Base-by-base conservation (phyloP, 2,329 filamentous ascomycete species). In the Ophiocordyceps camponoti-saundersi region DNA sequence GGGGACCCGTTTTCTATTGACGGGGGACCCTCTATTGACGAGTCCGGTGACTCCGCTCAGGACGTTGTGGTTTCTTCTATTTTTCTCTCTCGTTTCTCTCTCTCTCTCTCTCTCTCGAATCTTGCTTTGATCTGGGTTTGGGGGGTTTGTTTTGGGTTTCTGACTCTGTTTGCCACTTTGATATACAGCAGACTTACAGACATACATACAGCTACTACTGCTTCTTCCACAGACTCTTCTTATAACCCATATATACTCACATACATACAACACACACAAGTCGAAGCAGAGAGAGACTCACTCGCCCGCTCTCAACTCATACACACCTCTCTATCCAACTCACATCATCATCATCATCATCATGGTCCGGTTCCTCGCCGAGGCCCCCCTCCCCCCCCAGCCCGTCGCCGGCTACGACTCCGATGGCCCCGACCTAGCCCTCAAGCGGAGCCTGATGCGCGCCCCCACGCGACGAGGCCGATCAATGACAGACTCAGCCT, bases 401-500 rank as follows among this genome's bases (percentile, higher is more conserved):
- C 8, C 23, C 23, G 23, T 57, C 59, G 21, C 56, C 55, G 36
- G 48, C 50, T 34, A 54, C 55, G 45, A 54, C 50, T 34, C 50
- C 36, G 16, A 39, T 16, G 36, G 36, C 6, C 16, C 36, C n/a
- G 36, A 39, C 5, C 55, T 65, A 20, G 61, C 55, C 51, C 55
- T 58, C 42, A 60, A 62, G 53, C 61, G 62, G 30, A 58, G 56
- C 16, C 48, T 59, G 49, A 62, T 64, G 53, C 63, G 63, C 44
- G 52, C 61, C 7, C 68, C 70, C 7, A 68, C 70, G 2, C 61
- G 67, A 41, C 64, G 70, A 40, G 67, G 70, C 16, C 69, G 68
- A 57, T 70, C 69, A 30, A 62, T 69, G 55, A 65, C 66, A 42
- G 68, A 72, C 40, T 68, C 67, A 46, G 62, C 64, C 45, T 59